These are phyloP conservation scores for Pseudogymnoascus sp. DNA, from an alignment of 2,329 filamentous ascomycete genomes.

Conservation along the genomic window DNA sequence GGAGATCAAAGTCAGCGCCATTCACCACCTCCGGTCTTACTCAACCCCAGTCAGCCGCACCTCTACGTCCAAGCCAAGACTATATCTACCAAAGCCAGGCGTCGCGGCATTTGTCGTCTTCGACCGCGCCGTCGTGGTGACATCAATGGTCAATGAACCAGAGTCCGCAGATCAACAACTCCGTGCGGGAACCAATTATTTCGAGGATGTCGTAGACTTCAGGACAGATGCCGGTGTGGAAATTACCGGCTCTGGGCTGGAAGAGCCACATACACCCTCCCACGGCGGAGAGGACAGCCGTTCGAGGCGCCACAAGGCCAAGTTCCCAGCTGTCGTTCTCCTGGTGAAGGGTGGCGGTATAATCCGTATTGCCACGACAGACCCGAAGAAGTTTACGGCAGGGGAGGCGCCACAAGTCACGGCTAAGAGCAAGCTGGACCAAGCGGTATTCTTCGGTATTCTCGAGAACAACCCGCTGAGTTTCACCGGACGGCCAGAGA, in stretches of 20 bases:
- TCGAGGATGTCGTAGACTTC: slow-evolving; percentile 82
- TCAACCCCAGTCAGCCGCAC: slow-evolving; percentile 38
- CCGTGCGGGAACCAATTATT: slow-evolving; percentile 57
- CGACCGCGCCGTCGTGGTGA: slow-evolving; percentile 65
- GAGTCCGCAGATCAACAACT: slow-evolving; percentile 71
- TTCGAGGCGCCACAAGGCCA: slow-evolving; percentile 44
- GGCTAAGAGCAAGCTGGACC: slow-evolving; percentile 82
- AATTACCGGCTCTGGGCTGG: slow-evolving; percentile 54
- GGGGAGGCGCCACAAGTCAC: slow-evolving; percentile 56
- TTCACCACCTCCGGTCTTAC: slow-evolving; percentile 60
- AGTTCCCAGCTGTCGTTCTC: slow-evolving; percentile 53
- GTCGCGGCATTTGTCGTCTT: slow-evolving; percentile 78
- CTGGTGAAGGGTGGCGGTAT: slow-evolving; percentile 55
- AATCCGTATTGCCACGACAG: slow-evolving; percentile 49
- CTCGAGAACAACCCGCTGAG: slow-evolving; percentile 80
- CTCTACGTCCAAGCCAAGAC: slow-evolving; percentile 44
- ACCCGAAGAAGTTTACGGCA: slow-evolving; percentile 51
- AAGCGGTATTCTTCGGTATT: slow-evolving; percentile 86
- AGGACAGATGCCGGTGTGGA: slow-evolving; percentile 55
- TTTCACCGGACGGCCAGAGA: slow-evolving; percentile 59
- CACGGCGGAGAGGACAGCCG: slow-evolving; percentile 39
- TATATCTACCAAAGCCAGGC: slow-evolving; percentile 71
- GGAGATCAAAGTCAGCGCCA: slow-evolving; percentile 49
- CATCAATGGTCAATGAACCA: slow-evolving; percentile 59
- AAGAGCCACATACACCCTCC: slow-evolving; percentile 41